A percentile compares a stretch with the other conserved stretches of the same genome.
These are phyloP conservation scores for Scolecobasidium constrictum DNA, from an alignment of 2,329 filamentous ascomycete genomes.

Conservation along the genomic window DNA sequence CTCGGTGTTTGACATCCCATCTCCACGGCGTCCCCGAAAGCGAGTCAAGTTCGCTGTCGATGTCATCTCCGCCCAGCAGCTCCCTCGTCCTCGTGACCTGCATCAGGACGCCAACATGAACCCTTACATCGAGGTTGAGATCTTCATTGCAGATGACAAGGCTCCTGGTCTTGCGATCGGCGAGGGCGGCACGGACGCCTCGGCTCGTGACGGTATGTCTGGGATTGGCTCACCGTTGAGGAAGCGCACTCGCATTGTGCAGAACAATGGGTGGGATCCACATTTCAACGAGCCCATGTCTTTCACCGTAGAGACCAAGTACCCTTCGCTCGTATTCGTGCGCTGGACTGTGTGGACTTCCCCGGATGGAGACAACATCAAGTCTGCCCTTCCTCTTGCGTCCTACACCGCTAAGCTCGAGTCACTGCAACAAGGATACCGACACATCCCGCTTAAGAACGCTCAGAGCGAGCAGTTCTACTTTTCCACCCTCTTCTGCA, in stretches of 20 bases:
- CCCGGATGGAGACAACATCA: constrained; percentile 60
- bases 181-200: constrained; percentile 55
- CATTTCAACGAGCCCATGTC: constrained; percentile 70
- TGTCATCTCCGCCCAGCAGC: constrained; percentile 86
- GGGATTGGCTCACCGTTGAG: constrained; percentile 63
- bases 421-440: constrained; percentile 84
- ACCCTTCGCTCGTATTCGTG: constrained; percentile 86
- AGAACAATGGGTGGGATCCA: constrained; percentile 89
- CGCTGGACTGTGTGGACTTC: constrained; percentile 88
- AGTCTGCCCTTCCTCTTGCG: constrained; percentile 54
- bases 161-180: constrained; percentile 59
- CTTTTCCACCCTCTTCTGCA: constrained; percentile 90
- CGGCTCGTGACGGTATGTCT: constrained; percentile 51
- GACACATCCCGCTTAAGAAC: constrained; percentile 82
- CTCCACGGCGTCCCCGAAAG: constrained; percentile 63
- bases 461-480: constrained; percentile 83
- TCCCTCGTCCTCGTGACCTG: constrained; percentile 70
- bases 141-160: constrained; percentile 90
- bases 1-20: constrained; percentile 36
- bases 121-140: constrained; percentile 89
- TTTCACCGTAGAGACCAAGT: constrained; percentile 83
- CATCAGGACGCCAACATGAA: constrained; percentile 69
- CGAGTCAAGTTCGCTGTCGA: constrained; percentile 77
- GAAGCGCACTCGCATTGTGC: constrained; percentile 68
- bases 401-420: constrained; percentile 88